Percentiles rank a stretch among this genome's conserved stretches.
phyloP scores from a whole-genome alignment of 805 yeast genomes.

The Candida namnaoensis region DNA sequence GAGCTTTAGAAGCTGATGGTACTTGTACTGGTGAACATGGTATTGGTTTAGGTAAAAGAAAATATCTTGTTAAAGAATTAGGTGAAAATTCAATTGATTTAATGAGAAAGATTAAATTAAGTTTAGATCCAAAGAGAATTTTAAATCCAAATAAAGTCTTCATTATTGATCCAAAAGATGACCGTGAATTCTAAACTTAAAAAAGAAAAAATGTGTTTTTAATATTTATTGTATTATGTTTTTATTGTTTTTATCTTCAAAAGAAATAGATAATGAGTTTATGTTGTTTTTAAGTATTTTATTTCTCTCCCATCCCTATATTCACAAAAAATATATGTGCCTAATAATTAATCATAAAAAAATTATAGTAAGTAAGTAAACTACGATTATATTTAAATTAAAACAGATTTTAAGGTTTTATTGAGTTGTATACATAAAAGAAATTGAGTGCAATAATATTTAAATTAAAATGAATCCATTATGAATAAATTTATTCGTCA shows the following conservation, averaged over 20 bases:
- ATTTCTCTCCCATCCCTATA: too few species aligned
- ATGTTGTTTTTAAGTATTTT: too few species aligned
- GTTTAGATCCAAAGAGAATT: conserved; percentile 62
- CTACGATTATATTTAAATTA: too few species aligned
- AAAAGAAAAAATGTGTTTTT: too few species aligned
- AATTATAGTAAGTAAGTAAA: too few species aligned
- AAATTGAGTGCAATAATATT: neutral
- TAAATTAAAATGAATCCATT: too few species aligned
- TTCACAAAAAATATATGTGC: too few species aligned
- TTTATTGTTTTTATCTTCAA: too few species aligned
- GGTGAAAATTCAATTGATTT: conserved; percentile 56
- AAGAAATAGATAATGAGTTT: too few species aligned
- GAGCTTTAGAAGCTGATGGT: conserved; percentile 64
- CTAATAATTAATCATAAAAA: too few species aligned
- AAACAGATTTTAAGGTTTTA: neutral
- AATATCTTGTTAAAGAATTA: conserved; percentile 46
- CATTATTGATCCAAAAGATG: conserved; percentile 41
- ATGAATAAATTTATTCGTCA: conserved; percentile 41
- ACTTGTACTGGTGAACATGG: conserved; percentile 84
- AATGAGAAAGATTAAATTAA: conserved; percentile 62
- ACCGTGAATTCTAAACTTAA: neutral
- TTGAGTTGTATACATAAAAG: neutral
- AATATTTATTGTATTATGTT: too few species aligned
- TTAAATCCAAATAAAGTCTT: conserved; percentile 74
- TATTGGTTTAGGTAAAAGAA: conserved; percentile 65